Evolutionary conservation across 2,329 filamentous ascomycete species (phyloP).

Genomic region (Eutypella sp.): DNA sequence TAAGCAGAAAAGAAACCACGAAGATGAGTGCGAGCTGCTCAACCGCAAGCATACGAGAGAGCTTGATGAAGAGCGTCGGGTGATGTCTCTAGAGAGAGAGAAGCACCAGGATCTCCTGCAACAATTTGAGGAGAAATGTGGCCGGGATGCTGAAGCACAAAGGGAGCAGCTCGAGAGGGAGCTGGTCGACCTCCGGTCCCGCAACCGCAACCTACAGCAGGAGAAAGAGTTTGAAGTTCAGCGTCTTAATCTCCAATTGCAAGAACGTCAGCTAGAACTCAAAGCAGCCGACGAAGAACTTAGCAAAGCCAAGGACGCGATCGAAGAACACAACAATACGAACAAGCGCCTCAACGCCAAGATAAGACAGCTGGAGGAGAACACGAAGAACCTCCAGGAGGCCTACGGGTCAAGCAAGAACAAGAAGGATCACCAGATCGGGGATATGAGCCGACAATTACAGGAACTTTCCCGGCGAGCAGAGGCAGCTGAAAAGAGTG

Average conservation of each 20-base stretch:
- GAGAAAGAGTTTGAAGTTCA: slow-evolving; percentile 36
- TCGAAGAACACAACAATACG: slow-evolving; percentile 7
- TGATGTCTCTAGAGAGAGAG: slow-evolving; percentile 36
- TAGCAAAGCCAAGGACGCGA: slow-evolving; percentile 16
- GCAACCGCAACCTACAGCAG: slow-evolving; percentile 46
- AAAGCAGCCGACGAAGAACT: slow-evolving; percentile 43
- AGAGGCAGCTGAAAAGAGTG: slow-evolving; percentile 6
- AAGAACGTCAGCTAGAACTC: slow-evolving; percentile 51
- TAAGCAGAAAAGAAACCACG: slow-evolving; percentile 35
- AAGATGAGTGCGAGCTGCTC: slow-evolving; percentile 20
- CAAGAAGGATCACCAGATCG: slow-evolving; percentile 3
- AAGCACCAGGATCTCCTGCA: slow-evolving; percentile 51
- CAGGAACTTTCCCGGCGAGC: slow-evolving; percentile 5
- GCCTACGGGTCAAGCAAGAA: slow-evolving; percentile 5
- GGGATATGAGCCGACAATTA: slow-evolving; percentile 3
- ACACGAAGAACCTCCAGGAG: slow-evolving; percentile 5
- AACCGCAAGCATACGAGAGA: slow-evolving; percentile 40
- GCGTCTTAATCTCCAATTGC: slow-evolving; percentile 38
- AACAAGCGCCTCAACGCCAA: slow-evolving; percentile 7
- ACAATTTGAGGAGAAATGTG: slow-evolving; percentile 36
- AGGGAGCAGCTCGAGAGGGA: slow-evolving; percentile 46
- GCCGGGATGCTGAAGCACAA: slow-evolving; percentile 21
- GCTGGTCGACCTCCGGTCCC: slow-evolving; percentile 57
- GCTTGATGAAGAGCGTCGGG: slow-evolving; percentile 36
- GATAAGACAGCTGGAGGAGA: slow-evolving; percentile 11